phyloP scores from a whole-genome alignment of 1,284 basidiomycete genomes.

The Meira miltonrushii region DNA sequence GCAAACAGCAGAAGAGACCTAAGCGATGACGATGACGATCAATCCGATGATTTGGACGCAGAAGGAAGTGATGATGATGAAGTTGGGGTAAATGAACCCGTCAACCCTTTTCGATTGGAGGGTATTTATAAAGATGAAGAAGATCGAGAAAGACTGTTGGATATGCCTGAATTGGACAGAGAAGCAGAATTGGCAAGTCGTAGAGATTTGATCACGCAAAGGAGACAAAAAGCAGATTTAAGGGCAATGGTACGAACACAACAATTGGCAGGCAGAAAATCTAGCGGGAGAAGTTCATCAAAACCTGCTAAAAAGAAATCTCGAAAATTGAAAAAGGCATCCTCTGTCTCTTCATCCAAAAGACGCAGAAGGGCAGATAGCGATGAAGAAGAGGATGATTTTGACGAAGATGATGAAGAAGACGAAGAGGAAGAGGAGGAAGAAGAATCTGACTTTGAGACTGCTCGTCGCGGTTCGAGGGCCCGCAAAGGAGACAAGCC shows the following conservation, averaged over 20 bases:
- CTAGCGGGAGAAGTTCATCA: background rate
- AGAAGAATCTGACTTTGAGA: slow-evolving; percentile 58
- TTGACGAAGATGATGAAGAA: slow-evolving; percentile 10
- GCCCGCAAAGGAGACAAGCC: background rate
- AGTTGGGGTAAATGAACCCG: slow-evolving; percentile 6
- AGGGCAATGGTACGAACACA: slow-evolving; percentile 69
- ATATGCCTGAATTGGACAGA: slow-evolving; percentile 78
- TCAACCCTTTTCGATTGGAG: slow-evolving; percentile 81
- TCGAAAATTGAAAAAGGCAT: slow-evolving; percentile 62
- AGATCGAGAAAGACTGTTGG: slow-evolving; percentile 71
- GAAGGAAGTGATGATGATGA: slow-evolving; percentile 19
- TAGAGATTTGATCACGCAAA: slow-evolving; percentile 71
- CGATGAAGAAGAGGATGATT: slow-evolving; percentile 66
- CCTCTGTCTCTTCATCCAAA: slow-evolving; percentile 71
- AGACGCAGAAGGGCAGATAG: slow-evolving; percentile 76
- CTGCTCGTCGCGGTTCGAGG: slow-evolving; percentile 3
- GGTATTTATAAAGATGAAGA: slow-evolving; percentile 79
- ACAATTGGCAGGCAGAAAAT: slow-evolving; percentile 54
- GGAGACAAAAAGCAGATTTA: slow-evolving; percentile 68
- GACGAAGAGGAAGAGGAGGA: slow-evolving; percentile 48
- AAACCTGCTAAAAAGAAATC: background rate
- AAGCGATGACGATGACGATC: slow-evolving; percentile 17
- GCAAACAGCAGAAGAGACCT: slow-evolving; percentile 53
- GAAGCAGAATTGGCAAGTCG: slow-evolving; percentile 77
- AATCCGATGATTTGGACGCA: slow-evolving; percentile 5